These are phyloP conservation scores for Solanum pimpinellifolium DNA, from an alignment of 257 asterid genomes.

Conservation along the genomic window DNA sequence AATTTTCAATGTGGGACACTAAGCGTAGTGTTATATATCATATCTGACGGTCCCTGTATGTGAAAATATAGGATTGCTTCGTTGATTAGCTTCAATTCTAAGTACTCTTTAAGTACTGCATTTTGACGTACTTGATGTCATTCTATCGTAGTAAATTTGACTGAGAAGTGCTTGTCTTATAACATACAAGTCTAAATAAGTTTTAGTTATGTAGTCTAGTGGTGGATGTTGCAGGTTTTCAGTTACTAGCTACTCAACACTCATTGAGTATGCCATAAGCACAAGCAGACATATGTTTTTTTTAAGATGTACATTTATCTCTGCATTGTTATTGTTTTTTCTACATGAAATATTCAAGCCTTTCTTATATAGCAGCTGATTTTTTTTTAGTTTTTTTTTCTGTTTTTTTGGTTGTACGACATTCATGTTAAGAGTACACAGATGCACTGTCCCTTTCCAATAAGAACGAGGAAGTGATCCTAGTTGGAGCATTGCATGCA, in stretches of 20 bases:
- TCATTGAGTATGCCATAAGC: background rate
- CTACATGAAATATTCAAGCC: background rate
- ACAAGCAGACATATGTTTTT: background rate
- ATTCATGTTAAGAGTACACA: background rate
- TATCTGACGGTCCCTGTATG: background rate
- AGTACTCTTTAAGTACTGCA: background rate
- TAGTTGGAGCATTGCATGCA: background rate
- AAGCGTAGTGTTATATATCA: background rate
- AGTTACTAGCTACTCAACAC: background rate
- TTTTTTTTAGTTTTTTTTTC: background rate
- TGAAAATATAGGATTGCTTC: background rate
- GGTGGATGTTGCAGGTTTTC: background rate
- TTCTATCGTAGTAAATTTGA: background rate
- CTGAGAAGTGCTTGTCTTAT: background rate
- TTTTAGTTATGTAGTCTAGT: background rate
- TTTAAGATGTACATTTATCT: background rate
- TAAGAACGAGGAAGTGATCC: background rate
- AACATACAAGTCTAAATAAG: background rate
- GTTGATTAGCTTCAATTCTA: background rate
- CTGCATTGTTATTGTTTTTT: background rate
- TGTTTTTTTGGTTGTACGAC: background rate
- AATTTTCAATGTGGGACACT: background rate
- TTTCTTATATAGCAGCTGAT: background rate
- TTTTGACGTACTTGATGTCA: background rate
- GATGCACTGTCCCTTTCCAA: background rate